Conservation (phyloP, 768 basidiomycete genomes). For the Rhizopogon rudus region DNA sequence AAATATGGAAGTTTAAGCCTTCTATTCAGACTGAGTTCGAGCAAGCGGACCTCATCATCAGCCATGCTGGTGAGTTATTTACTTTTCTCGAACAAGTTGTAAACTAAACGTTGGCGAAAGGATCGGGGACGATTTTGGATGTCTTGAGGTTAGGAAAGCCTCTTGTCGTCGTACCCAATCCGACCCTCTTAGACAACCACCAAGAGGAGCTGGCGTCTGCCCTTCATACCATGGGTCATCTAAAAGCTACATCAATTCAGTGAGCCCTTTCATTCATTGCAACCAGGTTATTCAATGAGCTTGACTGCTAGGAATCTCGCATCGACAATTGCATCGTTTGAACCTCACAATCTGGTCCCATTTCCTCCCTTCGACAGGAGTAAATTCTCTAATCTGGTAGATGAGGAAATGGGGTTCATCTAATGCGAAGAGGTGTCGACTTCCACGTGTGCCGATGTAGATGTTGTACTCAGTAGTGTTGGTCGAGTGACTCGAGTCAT, state of each 20-base stretch:
- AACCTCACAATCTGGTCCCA: conserved; percentile 38
- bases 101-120: conserved; percentile 33
- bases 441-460: background rate
- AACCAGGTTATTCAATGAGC: conserved; percentile 6
- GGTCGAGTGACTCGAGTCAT: background rate
- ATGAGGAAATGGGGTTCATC: conserved; percentile 75
- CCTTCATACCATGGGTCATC: conserved; percentile 52
- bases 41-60: conserved; percentile 75
- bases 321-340: conserved; percentile 46
- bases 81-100: background rate
- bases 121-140: conserved; percentile 92
- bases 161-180: conserved; percentile 87
- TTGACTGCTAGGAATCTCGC: conserved; percentile 43
- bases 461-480: background rate
- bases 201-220: conserved; percentile 83
- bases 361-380: conserved; percentile 69
- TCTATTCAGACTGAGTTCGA: conserved; percentile 63
- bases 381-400: conserved; percentile 62
- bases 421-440: conserved; percentile 12
- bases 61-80: conserved; percentile 77
- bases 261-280: conserved; percentile 31
- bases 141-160: conserved; percentile 70
- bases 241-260: conserved; percentile 53
- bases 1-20: conserved; percentile 71
- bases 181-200: conserved; percentile 86